Evolutionary conservation across 2,329 filamentous ascomycete species (phyloP), one percentile per base, ranked within the genome.

Genomic region (Aspergillus quadricinctus): DNA sequence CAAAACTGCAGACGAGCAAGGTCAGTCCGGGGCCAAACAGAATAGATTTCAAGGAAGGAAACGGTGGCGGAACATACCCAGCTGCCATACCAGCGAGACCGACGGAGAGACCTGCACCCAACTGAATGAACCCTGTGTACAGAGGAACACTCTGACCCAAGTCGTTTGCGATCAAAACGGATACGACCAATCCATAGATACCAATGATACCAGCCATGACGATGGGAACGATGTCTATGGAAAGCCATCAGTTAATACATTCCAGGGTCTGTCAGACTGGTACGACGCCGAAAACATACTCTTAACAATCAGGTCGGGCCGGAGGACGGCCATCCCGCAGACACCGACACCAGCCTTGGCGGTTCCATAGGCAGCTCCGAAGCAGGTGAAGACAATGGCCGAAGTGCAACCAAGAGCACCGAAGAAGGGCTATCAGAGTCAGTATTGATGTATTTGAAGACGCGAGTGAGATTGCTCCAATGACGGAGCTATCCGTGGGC

Each of bases 201-300:
- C 91, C 94, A 80, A 99, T 97, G 80, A 99, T 99, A 97, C 94
- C 94, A 83, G 94, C 94, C 94, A 99, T 99, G 87, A 99, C 96
- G 79, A 97, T 94, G 76, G 94, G 94, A 64, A 97, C 93, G 78
- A 97, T 97, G 85, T 97, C 93, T 97, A 66, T 9, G 50, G 50
- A 29, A 5, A 19, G 14, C 57, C 29, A 55, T 62, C 46, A 66
- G 62, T 62, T 28, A 66, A 56, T n/a, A 28, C 8, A 41, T 37
- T 5, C 29, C n/a, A 31, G 1, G 17, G 41, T n/a, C 7, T 19
- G 11, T 4, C 27, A 29, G 6, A 25, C n/a, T 52, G 19, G 40
- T 35, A 48, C 21, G 17, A 23, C 52, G 52, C 35, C 55, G 49
- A 28, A 50, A 57, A 79, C 92, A 72, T 88, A 97, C 94, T 97